A percentile compares a stretch with the other conserved stretches of the same genome.
Evolutionary conservation across 169 alveolate genomes (phyloP).

Genomic region (Cryptosporidium tyzzeri): DNA sequence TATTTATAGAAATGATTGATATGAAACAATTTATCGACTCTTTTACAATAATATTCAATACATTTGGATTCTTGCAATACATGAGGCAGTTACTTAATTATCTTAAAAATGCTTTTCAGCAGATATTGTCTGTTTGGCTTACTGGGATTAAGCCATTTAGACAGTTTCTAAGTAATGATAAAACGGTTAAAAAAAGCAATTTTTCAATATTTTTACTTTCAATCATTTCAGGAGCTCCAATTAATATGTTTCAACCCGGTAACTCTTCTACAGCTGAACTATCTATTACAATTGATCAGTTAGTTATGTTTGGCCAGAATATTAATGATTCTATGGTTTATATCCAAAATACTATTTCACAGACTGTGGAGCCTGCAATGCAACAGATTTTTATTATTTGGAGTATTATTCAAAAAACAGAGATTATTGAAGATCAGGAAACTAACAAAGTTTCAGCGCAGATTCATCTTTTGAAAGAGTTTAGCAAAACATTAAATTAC

Average conservation of each 20-base stretch:
- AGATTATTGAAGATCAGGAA: constrained; percentile 19
- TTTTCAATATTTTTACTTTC: constrained; percentile 14
- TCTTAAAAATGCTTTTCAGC: constrained; percentile 40
- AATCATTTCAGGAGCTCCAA: constrained; percentile 28
- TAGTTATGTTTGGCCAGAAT: constrained; percentile 64
- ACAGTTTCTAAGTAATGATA: constrained; percentile 37
- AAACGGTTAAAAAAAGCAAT: not conserved
- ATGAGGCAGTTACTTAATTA: constrained; percentile 35
- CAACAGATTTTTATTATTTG: constrained; percentile 24
- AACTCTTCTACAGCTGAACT: not conserved
- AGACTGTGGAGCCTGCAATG: constrained; percentile 27
- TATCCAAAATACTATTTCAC: constrained; percentile 9
- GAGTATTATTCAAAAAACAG: constrained; percentile 12
- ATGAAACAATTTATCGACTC: constrained; percentile 17
- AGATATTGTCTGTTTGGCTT: constrained; percentile 37
- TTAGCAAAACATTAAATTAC: not conserved
- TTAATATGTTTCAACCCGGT: not conserved
- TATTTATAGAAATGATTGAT: constrained; percentile 19
- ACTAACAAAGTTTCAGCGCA: not conserved
- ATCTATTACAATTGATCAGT: constrained; percentile 54
- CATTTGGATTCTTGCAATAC: constrained; percentile 53
- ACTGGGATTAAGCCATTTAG: constrained; percentile 50
- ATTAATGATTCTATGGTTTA: constrained; percentile 33
- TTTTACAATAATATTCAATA: not conserved
- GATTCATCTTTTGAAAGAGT: not conserved